Evolutionary conservation across 2,329 filamentous ascomycete species (phyloP), one percentile per base, ranked within the genome.

Genomic region (Pyricularia grisea): DNA sequence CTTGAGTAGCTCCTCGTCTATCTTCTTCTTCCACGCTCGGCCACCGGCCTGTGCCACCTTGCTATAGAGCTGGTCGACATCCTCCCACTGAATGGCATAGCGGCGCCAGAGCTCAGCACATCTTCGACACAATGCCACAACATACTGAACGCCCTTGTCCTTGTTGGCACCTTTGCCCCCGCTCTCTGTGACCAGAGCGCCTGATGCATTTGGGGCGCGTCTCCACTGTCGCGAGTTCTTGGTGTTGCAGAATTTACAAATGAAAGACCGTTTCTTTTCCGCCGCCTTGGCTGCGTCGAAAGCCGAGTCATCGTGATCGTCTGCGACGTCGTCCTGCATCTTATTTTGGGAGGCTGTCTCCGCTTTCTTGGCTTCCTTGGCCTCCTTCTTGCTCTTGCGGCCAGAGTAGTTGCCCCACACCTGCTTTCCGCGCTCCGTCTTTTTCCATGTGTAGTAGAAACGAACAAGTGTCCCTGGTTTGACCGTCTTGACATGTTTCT

Each of bases 391-490:
- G 69, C 92, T 92, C 76, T 96, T 97, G 65, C 94, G 88, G 12
- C 92, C 93, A 67, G 92, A 88, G 74, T 91, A 97, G 72, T 89
- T 92, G 70, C 93, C 93, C 94, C 95, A 97, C 27, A 99, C 89
- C 74, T 95, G 89, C 76, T 87, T 90, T 60, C 95, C 95, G 70
- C 90, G 89, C 1, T 90, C 86, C 0, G 93, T 93, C 79, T 98
- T 98, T 81, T 99, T 99, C 95, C 95, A 99, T 72, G 92, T 92
- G 77, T 99, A 99, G 79, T 98, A 99, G 76, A 92, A 96, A 3
- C 95, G 91, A 30, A 97, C 93, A 71, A 97, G 90, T 70, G 92
- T 88, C 67, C 90, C 89, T 71, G 93, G 89, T 60, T 87, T 88
- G 73, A 95, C 88, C 0, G 90, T 92, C 78, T 93, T 94, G 74